A percentile compares a stretch with the other conserved stretches of the same genome.
Evolutionary conservation across 1,284 basidiomycete species (phyloP).

Genomic region (Meira miltonrushii): DNA sequence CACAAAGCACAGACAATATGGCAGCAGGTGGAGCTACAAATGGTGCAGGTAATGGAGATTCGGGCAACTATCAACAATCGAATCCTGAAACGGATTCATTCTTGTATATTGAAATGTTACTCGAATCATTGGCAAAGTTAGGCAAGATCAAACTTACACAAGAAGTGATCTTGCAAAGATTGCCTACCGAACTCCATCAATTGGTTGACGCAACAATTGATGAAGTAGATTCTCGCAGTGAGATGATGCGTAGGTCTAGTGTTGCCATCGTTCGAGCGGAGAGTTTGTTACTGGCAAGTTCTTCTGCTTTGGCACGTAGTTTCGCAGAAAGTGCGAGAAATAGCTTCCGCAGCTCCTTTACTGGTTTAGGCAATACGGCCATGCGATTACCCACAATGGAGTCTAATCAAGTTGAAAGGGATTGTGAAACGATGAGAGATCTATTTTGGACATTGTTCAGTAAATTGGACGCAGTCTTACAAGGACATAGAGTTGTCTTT

Average conservation of each 20-base stretch:
- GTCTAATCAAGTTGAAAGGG: conserved; percentile 34
- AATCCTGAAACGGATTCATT: conserved; percentile 93
- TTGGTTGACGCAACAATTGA: conserved; percentile 81
- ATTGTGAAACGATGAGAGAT: conserved; percentile 60
- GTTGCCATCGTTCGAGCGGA: conserved; percentile 65
- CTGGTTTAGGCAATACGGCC: conserved; percentile 1
- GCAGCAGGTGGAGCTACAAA: not conserved
- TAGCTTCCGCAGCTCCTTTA: conserved; percentile 14
- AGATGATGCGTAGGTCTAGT: conserved; percentile 58
- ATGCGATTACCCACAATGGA: conserved; percentile 36
- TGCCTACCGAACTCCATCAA: conserved; percentile 76
- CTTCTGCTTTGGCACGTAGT: conserved; percentile 58
- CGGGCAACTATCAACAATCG: conserved; percentile 16
- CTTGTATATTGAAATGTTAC: conserved; percentile 82
- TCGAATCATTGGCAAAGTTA: conserved; percentile 84
- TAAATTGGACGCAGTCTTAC: conserved; percentile 90
- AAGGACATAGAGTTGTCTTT: conserved; percentile 83
- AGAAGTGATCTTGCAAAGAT: conserved; percentile 76
- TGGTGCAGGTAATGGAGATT: not conserved
- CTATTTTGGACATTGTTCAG: conserved; percentile 98
- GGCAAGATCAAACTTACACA: conserved; percentile 81
- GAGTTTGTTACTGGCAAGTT: conserved; percentile 52
- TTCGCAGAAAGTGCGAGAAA: conserved; percentile 13
- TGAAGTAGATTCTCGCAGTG: conserved; percentile 68
- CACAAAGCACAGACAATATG: conserved; percentile 8